Evolutionary conservation across 75 land plant species (phyloP), one percentile per base, ranked within the genome.

Genomic region (Ceratopteris richardii): DNA sequence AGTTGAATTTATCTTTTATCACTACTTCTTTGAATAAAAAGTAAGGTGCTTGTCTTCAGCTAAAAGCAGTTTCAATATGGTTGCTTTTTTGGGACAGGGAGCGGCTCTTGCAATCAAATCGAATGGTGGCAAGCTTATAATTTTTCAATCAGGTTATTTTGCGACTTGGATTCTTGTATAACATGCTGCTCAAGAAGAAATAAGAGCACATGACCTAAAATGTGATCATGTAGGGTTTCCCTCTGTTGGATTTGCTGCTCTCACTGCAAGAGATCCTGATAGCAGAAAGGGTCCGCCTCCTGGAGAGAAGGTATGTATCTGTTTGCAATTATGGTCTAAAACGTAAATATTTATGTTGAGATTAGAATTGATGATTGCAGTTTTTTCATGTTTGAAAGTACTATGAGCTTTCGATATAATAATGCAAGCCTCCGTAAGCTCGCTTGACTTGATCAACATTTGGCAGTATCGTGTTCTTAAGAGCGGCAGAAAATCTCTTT

Each of bases 191-290:
- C 7, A 33, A 33, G 3, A 33, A 9, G 37, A 33, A 33, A 3
- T 3, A 33, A 33, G 3, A 9, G 37, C 3, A 33, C 9, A 9
- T 9, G 3, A 4, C 9, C 3, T 33, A 4, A 4, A 4, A 33
- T 9, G 9, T 33, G 9, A 4, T 46, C 12, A 2, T 73, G 48
- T 82, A 93, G 98, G 87, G 11, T 56, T 94, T 63, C 88, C 98
- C 24, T 85, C 90, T 12, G 52, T 86, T 79, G 98, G 98, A 3
- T 29, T 83, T 65, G 90, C 83, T 43, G 80, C 96, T 51, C 86
- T 94, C 51, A 78, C 83, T 58, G 79, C 88, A 2, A 78, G 98
- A 44, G 98, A 94, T 58, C 87, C 87, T 36, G 96, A 94, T 62
- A 89, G 90, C 37, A 77, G 90, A 68, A 67, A 66, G 44, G 82